Evolutionary conservation across 129 eudicot species (phyloP), one percentile per base, ranked within the genome.

Genomic region (Tagetes erecta): DNA sequence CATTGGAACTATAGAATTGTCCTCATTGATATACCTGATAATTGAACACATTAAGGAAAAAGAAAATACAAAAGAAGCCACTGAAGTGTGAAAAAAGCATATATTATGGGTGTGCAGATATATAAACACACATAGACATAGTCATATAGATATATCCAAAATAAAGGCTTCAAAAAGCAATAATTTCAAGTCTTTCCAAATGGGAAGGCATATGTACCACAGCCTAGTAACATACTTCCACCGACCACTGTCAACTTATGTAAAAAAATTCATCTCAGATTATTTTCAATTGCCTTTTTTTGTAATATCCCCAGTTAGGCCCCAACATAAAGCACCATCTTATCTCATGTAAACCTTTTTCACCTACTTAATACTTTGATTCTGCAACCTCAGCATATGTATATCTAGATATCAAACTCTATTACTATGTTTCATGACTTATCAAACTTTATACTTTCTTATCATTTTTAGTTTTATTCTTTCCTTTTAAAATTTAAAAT

Each of bases 1-100:
- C 98, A 92, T 92, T 13, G 96, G 92, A 37, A 80, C 96, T 51
- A 90, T 86, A 64, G 87, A 75, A 45, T 73, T 64, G 80, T 93
- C 97, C 78, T 93, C 92, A 74, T 87, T 87, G 67, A 93, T 93
- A 72, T 93, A 93, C 84, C 98, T 93, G 87, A 70, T 44, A 69
- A 41, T 40, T 64, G 4, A 67, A 42, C 49, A 67, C 3, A 35
- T 50, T n/a, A 53, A 51, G 59, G 6, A 35, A 4, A 63, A 14
- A 47, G 40, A 74, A 60, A 45, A 45, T 46, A 46, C 58, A 73
- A 42, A 33, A 57, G 8, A 46, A 42, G 40, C 55, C 47, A 76
- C 50, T 45, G 11, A 67, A 46, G 5, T 14, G 50, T 34, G 35
- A 69, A 5, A 58, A 41, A 57, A 42, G 68, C 27, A 42, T 60